phyloP scores from a whole-genome alignment of 2,329 filamentous ascomycete genomes.

The Alternaria consortialis region DNA sequence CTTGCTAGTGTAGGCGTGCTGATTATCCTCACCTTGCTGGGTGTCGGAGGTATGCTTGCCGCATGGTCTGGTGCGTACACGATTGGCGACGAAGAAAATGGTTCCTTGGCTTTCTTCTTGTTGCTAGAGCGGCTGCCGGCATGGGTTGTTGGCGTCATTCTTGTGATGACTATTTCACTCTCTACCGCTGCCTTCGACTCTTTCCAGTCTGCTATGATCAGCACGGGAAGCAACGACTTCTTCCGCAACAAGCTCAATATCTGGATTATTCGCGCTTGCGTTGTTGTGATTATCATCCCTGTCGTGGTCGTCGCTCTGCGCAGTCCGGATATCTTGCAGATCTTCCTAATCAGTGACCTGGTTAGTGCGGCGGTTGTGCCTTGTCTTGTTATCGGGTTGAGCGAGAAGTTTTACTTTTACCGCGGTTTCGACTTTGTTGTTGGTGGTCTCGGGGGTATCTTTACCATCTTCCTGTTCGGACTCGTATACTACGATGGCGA shows the following conservation, averaged over 20 bases:
- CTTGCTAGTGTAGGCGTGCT: conserved; percentile 71
- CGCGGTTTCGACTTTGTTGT: conserved; percentile 82
- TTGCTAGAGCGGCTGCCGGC: conserved; percentile 75
- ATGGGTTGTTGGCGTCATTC: conserved; percentile 83
- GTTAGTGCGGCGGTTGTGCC: conserved; percentile 80
- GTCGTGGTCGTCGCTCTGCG: conserved; percentile 77
- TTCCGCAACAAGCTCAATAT: conserved; percentile 83
- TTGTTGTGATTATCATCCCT: conserved; percentile 78
- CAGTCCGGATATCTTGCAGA: conserved; percentile 77
- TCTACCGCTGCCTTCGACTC: conserved; percentile 82
- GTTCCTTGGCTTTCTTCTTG: conserved; percentile 77
- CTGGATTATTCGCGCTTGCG: conserved; percentile 73
- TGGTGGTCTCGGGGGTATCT: conserved; percentile 78
- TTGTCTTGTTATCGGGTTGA: conserved; percentile 76
- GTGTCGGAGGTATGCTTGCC: conserved; percentile 76
- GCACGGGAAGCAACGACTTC: conserved; percentile 83
- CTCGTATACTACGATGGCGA: conserved; percentile 79
- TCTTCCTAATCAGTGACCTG: conserved; percentile 83
- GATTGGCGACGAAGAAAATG: conserved; percentile 67
- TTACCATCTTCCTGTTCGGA: conserved; percentile 84
- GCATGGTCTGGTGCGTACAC: conserved; percentile 79
- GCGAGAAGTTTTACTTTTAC: conserved; percentile 73
- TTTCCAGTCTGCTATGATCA: conserved; percentile 84
- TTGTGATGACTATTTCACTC: conserved; percentile 81
- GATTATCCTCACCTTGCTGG: conserved; percentile 76